phyloP scores from a whole-genome alignment of 2,329 filamentous ascomycete genomes.

The Colletotrichum sp. region DNA sequence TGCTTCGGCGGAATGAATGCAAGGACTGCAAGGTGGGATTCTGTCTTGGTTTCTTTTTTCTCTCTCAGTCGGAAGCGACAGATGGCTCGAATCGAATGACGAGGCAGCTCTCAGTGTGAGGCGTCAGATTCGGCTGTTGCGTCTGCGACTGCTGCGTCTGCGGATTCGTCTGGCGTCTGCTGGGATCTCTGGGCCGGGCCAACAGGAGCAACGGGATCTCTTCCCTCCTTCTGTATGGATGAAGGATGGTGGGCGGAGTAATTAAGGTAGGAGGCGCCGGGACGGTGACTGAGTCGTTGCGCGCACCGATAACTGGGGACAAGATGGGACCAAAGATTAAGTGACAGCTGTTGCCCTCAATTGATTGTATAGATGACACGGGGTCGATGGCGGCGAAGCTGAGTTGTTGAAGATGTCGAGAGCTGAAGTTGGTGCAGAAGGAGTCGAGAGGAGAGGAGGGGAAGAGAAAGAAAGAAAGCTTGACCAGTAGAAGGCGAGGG shows the following conservation, averaged over 20 bases:
- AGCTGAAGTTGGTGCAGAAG: neutral
- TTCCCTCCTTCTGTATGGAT: neutral
- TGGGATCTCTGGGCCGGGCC: neutral
- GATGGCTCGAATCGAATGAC: neutral
- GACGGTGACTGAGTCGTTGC: conserved; percentile 18
- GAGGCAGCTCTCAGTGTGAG: neutral
- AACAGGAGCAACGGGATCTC: neutral
- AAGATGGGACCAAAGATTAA: conserved; percentile 18
- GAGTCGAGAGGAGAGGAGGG: neutral
- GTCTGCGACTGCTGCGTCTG: neutral
- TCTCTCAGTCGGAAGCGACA: conserved; percentile 1
- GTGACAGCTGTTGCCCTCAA: conserved; percentile 8
- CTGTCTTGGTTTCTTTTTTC: neutral
- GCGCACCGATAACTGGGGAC: conserved; percentile 15
- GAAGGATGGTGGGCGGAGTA: conserved; percentile 2
- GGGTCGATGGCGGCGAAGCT: neutral
- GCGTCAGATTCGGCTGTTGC: conserved; percentile 1
- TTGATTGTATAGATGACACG: conserved; percentile 17
- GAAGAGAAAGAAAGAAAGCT: neutral
- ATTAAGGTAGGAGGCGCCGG: neutral
- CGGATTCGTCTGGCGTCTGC: neutral
- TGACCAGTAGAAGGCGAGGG: neutral
- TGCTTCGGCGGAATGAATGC: neutral
- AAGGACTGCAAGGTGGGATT: neutral
- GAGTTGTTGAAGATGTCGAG: neutral